Conservation (phyloP, 2,329 filamentous ascomycete species). For the Monilinia laxa region DNA sequence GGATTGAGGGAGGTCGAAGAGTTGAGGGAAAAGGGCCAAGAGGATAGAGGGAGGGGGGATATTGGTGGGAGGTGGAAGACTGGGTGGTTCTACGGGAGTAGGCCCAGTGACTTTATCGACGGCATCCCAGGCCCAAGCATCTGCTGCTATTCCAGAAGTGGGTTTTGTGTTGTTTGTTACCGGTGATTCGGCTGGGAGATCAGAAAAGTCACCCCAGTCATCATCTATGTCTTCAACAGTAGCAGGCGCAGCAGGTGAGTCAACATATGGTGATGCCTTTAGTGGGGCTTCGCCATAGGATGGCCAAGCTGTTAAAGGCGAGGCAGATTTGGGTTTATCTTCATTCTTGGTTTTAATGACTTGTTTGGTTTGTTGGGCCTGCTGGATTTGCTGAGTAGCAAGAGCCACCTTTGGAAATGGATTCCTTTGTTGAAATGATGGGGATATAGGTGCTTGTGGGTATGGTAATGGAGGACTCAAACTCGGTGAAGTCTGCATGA, state of each 20-base stretch:
- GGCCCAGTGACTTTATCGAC: slow-evolving; percentile 32
- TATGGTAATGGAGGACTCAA: slow-evolving; percentile 42
- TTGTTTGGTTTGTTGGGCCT: slow-evolving; percentile 40
- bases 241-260: slow-evolving; percentile 33
- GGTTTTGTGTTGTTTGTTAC: slow-evolving; percentile 24
- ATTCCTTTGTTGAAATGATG: slow-evolving; percentile 54
- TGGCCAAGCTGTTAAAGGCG: slow-evolving; percentile 40
- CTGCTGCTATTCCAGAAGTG: slow-evolving; percentile 24
- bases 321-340: slow-evolving; percentile 39
- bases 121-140: slow-evolving; percentile 40
- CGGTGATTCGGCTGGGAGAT: slow-evolving; percentile 40
- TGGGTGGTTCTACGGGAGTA: slow-evolving; percentile 5
- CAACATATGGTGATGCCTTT: slow-evolving; percentile 33
- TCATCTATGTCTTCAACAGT: slow-evolving; percentile 44
- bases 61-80: slow-evolving; percentile 55
- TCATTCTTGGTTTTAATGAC: slow-evolving; percentile 37
- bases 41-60: slow-evolving; percentile 85
- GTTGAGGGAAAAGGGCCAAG: slow-evolving; percentile 69
- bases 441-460: slow-evolving; percentile 51
- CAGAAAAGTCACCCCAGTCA: slow-evolving; percentile 55
- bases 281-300: slow-evolving; percentile 29
- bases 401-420: slow-evolving; percentile 52
- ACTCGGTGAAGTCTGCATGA: slow-evolving; percentile 38
- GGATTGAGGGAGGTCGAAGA: slow-evolving; percentile 65
- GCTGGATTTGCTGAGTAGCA: slow-evolving; percentile 44